Base-by-base conservation (phyloP, 2,329 filamentous ascomycete genomes). In the Tolypocladium guangdongense region DNA sequence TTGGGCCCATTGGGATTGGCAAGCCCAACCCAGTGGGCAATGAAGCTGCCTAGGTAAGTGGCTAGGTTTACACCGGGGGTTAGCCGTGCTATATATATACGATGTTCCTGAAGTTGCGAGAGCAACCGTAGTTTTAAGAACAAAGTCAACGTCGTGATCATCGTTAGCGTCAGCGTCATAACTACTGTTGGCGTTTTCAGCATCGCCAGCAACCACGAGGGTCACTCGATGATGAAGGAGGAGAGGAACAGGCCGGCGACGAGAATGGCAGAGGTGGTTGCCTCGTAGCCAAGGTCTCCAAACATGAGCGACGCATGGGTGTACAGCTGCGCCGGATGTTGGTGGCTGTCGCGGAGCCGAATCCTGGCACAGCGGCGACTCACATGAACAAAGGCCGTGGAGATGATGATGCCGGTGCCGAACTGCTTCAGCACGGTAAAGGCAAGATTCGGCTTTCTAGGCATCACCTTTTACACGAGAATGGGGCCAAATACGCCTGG, bases 261-360 rank as follows among this genome's bases (percentile, higher is more conserved):
- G 48, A 87, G 76, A 41, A 91, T 81, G 2, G 86, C 82, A 0
- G 85, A 79, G 0, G 86, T 81, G 0, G 83, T 87, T 4, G 74
- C 79, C 66, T 91, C 87, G 60, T 87, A 91, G 6, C 71, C 64
- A 3, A 90, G 69, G 8, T 76, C 74, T 4, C 66, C 71, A 60
- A 91, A 90, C 83, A 89, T 88, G 32, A 90, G 74, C 8, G 75
- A 69, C 0, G 87, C 86, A 57, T 91, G 86, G 0, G 86, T 89
- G 61, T 84, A 83, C 12, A 91, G 77, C 82, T 88, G n/a, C 12
- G 16, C 11, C 60, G 47, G 33, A 30, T 16, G 51, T 20, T 12
- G 45, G 36, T 38, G 24, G 18, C 8, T 36, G 20, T 24, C 16
- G 41, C 16, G 18, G 14, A 3, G 24, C 14, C 24, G 22, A 14